Conservation (phyloP, 495 filamentous ascomycete genomes). For the Neurospora sp. region DNA sequence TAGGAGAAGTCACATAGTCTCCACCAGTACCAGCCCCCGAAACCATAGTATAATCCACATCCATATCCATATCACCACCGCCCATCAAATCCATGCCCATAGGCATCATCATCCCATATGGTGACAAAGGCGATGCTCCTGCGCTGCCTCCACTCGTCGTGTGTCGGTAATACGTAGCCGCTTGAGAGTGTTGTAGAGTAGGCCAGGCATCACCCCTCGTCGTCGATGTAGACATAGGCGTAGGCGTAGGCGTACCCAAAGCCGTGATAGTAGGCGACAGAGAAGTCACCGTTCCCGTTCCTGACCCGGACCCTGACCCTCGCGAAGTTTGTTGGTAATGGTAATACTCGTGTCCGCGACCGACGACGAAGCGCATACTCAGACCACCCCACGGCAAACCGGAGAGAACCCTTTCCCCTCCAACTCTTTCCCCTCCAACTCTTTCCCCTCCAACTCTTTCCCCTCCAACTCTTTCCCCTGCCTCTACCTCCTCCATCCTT, state of each 20-base stretch:
- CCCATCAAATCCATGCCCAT: neutral
- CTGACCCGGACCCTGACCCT: too few species aligned
- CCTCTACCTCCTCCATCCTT: too few species aligned
- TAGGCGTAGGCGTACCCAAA: neutral
- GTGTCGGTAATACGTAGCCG: neutral
- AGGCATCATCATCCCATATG: neutral
- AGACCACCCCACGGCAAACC: too few species aligned
- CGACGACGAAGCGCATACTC: too few species aligned
- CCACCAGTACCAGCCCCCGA: neutral
- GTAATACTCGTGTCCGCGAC: too few species aligned
- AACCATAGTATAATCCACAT: neutral
- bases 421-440: too few species aligned
- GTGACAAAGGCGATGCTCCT: neutral
- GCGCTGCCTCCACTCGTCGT: neutral
- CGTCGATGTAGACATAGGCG: neutral
- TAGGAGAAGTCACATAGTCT: neutral
- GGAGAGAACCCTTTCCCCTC: too few species aligned
- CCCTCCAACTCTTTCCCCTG: too few species aligned
- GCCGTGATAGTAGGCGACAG: neutral
- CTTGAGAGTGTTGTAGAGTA: neutral
- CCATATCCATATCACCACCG: neutral
- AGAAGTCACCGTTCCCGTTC: neutral
- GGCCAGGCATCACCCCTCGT: neutral
- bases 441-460: too few species aligned
- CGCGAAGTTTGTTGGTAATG: too few species aligned